Evolutionary conservation across 148 eudicot genomes (phyloP), one percentile per base, ranked within the genome.

Genomic region (Nepenthes gracilis): DNA sequence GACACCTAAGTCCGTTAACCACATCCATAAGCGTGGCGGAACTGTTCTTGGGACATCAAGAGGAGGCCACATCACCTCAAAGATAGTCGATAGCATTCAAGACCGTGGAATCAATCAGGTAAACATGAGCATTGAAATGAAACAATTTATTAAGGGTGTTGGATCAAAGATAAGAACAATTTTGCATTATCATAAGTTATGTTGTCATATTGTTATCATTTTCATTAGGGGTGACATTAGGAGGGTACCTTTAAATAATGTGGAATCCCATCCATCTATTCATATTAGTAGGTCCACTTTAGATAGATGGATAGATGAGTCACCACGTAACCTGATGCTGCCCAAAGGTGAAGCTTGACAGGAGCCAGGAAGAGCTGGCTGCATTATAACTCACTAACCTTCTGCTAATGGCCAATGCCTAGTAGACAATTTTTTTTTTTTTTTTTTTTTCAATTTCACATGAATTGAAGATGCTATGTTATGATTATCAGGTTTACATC

Each of bases 91-190:
- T 66, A 90, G 90, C 67, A 87, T 90, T 76, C 83, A 85, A 73
- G 97, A 87, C 65, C 83, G 95, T 38, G 95, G 92, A 37, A 84
- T 90, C 62, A 90, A 90, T 62, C 97, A 90, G 87, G 97, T 87
- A 55, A 38, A 38, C 5, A 5, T 3, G 4, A 15, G 23, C 12
- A 12, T 50, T 5, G 4, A 2, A 50, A 7, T 14, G 4, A 5
- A 5, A 2, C 54, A 5, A 12, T 14, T 50, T 12, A 12, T 6
- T 50, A 2, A 50, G 4, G 13, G 6, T 50, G 12, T 23, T 23
- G 12, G 13, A 7, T 11, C 14, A 11, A 50, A 4, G 14, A 13
- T 52, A 23, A 11, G n/a, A 1, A 52, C 23, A 52, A 12, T 50
- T 23, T 23, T 23, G 23, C 23, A 23, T 23, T 23, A 23, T 23